Evolutionary conservation across 1,284 basidiomycete species (phyloP).

Genomic region (Taiwanofungus camphoratus): DNA sequence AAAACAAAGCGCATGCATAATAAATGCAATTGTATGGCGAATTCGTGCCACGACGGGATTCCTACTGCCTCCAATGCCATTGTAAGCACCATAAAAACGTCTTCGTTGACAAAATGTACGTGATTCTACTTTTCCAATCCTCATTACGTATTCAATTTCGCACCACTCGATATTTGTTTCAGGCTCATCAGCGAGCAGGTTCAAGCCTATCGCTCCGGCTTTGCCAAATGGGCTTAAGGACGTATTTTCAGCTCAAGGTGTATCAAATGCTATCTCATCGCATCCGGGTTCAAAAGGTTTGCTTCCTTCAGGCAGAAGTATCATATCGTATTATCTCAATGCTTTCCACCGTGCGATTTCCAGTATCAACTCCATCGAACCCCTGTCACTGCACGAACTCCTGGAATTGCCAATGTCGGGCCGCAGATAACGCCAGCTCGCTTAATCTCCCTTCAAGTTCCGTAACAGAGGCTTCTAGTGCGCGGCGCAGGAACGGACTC

Average conservation of each 20-base stretch:
- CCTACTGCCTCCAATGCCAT: not conserved
- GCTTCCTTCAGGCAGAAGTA: conserved; percentile 4
- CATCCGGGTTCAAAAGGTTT: conserved; percentile 10
- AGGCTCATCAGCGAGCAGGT: conserved; percentile 16
- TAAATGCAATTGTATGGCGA: conserved; percentile 49
- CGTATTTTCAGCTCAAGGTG: conserved; percentile 2
- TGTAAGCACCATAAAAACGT: not conserved
- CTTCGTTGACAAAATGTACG: conserved; percentile 11
- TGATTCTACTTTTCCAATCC: not conserved
- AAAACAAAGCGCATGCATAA: conserved; percentile 73
- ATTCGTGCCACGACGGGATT: not conserved
- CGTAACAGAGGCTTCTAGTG: not conserved
- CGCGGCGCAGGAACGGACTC: conserved; percentile 28
- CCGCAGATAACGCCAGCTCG: conserved; percentile 14
- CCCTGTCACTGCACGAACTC: conserved; percentile 57
- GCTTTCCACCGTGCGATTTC: conserved; percentile 5
- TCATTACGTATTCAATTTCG: not conserved
- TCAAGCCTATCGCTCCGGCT: conserved; percentile 26
- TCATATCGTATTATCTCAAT: not conserved
- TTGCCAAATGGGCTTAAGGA: conserved; percentile 27
- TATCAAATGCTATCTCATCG: not conserved
- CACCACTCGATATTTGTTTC: too few species aligned
- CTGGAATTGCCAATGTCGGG: conserved; percentile 49
- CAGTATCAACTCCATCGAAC: conserved; percentile 37
- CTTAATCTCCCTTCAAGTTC: conserved; percentile 9